phyloP scores from a whole-genome alignment of 306 rosid genomes.

The Prunus padus region DNA sequence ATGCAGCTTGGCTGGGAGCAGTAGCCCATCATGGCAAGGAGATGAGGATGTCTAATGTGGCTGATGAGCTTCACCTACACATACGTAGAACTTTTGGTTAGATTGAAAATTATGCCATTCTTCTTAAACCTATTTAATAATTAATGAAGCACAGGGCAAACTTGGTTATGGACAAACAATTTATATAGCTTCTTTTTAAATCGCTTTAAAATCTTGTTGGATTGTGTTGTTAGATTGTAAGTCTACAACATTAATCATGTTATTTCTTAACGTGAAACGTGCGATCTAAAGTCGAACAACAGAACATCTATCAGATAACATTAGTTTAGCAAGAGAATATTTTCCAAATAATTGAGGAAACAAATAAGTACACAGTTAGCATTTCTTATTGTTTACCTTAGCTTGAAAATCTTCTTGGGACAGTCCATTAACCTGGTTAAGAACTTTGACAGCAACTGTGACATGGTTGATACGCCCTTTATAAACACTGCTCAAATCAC shows the following conservation, averaged over 20 bases:
- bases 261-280: too few relatives aligned
- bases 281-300: too few relatives aligned
- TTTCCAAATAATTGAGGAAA: neutral
- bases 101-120: neutral
- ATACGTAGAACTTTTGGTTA: neutral
- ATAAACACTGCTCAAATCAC: constrained; percentile 39
- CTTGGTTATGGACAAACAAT: too few relatives aligned
- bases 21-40: constrained; percentile 64
- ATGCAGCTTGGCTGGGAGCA: constrained; percentile 56
- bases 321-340: too few relatives aligned
- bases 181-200: too few relatives aligned
- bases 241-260: too few relatives aligned
- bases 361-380: neutral
- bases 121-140: neutral
- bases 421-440: constrained; percentile 14
- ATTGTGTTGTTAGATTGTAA: too few relatives aligned
- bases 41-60: constrained; percentile 63
- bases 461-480: constrained; percentile 60
- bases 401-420: constrained; percentile 46
- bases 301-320: neutral
- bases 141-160: neutral
- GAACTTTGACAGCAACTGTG: constrained; percentile 56
- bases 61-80: constrained; percentile 63
- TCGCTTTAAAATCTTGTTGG: too few relatives aligned
- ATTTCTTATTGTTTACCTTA: constrained; percentile 39